These are phyloP conservation scores for Ricinus communis DNA, from an alignment of 345 rosid species.

Conservation along the genomic window DNA sequence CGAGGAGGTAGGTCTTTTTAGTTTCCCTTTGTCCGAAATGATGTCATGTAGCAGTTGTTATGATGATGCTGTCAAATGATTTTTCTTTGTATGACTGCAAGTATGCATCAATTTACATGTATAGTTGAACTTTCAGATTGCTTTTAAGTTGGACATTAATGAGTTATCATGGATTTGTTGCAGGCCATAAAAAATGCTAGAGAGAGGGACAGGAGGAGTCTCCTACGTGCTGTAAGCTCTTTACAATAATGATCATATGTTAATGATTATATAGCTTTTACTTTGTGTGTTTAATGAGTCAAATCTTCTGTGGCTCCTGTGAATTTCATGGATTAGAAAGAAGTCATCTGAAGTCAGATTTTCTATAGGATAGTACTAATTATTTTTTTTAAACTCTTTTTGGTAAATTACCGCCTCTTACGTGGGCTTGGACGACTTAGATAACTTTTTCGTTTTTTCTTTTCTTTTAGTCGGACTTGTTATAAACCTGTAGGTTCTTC, in stretches of 20 bases:
- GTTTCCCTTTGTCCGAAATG: background rate
- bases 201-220: slow-evolving; percentile 82
- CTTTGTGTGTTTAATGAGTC: background rate
- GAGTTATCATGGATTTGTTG: slow-evolving; percentile 23
- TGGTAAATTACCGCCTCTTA: background rate
- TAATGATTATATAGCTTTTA: background rate
- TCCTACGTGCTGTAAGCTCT: slow-evolving; percentile 74
- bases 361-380: background rate
- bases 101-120: background rate
- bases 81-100: background rate
- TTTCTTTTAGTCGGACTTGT: background rate
- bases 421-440: background rate
- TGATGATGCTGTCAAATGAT: background rate
- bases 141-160: slow-evolving; percentile 4
- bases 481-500: too few relatives aligned
- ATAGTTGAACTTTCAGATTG: background rate
- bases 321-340: background rate
- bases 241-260: background rate
- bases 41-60: background rate
- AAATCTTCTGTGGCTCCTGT: background rate
- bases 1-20: slow-evolving; percentile 55
- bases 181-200: slow-evolving; percentile 92
- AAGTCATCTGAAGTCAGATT: background rate
- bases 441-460: too few relatives aligned
- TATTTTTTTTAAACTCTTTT: background rate